Evolutionary conservation across 805 yeast genomes (phyloP), one percentile per base, ranked within the genome.

Genomic region (Cephaloascus fragrans): DNA sequence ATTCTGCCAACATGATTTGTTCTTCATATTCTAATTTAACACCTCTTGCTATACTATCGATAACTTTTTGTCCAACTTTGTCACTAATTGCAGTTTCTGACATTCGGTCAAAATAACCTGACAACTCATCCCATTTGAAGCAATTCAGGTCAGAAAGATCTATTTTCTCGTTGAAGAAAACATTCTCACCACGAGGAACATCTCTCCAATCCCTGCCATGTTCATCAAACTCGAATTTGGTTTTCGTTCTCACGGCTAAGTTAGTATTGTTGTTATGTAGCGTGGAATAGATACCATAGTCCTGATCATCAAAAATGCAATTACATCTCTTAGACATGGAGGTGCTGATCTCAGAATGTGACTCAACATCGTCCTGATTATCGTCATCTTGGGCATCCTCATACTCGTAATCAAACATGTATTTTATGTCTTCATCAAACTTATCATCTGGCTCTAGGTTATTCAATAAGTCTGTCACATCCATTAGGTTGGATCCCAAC

Each of bases 141-240:
- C 18, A n/a, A 31, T 31, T 31, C n/a, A 6, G 8, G 8, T 31
- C 18, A n/a, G 33, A 31, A 8, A 31, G 15, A n/a, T 14, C 18
- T 6, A 31, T 14, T 8, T 31, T 14, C 8, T 6, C 8, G 3
- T 56, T 47, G 36, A 64, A 59, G 29, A 59, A 55, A 10, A 59
- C 55, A 50, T 82, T 82, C 1, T 62, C 62, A 3, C 76, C 84
- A 37, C 87, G 59, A 3, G 84, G 82, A 10, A 79, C 64, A 53
- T 80, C 88, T 47, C 87, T 60, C 85, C 88, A 80, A 56, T 82
- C 88, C 28, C 74, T 62, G 0, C 85, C 86, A 35, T 64, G 53
- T 19, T 73, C 69, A 51, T 78, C 85, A 52, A 75, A 71, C 37
- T 73, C 77, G 31, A 73, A 57, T 3, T 44, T 46, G 12, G 46